phyloP scores from a whole-genome alignment of 441 rosid species.

The Eruca vesicaria region DNA sequence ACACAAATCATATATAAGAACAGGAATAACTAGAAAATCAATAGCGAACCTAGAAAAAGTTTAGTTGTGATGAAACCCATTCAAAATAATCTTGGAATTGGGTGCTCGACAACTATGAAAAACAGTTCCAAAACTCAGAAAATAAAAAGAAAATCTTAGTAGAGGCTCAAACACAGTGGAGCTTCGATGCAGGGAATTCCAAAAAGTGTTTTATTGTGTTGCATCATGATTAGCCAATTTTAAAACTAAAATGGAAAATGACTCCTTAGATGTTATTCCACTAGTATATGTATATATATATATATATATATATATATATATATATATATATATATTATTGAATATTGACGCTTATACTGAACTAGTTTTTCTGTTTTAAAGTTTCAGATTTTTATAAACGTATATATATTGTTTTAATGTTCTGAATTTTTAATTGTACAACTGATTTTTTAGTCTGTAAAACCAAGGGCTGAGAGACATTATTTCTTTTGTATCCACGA shows the following conservation, averaged over 20 bases:
- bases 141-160: not conserved
- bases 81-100: not conserved
- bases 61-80: not conserved
- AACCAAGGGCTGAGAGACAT: not conserved
- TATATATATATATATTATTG: no score
- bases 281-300: not conserved
- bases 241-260: not conserved
- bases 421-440: not conserved
- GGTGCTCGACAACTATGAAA: not conserved
- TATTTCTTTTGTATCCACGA: not conserved
- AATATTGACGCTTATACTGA: not conserved
- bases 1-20: no score
- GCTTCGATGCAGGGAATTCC: not conserved
- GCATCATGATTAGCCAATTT: not conserved
- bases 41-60: not conserved
- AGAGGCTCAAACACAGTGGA: not conserved
- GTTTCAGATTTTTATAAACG: not conserved
- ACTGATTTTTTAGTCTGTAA: not conserved
- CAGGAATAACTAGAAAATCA: not conserved
- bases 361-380: not conserved
- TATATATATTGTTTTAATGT: not conserved
- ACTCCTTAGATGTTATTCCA: not conserved
- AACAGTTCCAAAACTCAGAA: not conserved
- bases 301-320: no score
- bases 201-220: not conserved